Conservation (phyloP, 116 monocot genomes). For the Trichopus zeylanicus region DNA sequence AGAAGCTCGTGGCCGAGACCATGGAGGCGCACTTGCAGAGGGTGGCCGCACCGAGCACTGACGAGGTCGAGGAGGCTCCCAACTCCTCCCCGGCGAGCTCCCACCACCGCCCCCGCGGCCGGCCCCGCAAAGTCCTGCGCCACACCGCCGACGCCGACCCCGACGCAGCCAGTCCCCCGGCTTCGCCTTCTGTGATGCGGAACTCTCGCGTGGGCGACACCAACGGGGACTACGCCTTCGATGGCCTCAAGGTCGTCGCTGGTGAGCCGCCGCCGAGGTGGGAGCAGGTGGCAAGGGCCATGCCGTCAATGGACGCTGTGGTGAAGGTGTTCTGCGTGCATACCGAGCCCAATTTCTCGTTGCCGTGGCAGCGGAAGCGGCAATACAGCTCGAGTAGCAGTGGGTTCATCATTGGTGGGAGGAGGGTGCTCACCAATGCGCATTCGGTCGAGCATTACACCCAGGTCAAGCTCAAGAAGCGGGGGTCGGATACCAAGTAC, state of each 20-base stretch:
- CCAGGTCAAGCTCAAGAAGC: conserved; percentile 95
- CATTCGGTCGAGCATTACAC: conserved; percentile 95
- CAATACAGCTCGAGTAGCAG: conserved; percentile 93
- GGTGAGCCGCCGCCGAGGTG: conserved; percentile 25
- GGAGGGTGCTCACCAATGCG: conserved; percentile 88
- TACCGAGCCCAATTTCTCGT: conserved; percentile 93
- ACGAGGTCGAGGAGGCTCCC: conserved; percentile 8
- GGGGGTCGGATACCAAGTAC: conserved; percentile 92
- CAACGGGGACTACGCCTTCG: conserved; percentile 10
- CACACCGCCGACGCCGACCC: not conserved
- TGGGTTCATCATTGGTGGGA: conserved; percentile 66
- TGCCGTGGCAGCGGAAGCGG: conserved; percentile 94
- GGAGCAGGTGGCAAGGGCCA: conserved; percentile 47
- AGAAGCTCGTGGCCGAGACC: conserved; percentile 16
- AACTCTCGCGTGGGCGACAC: conserved; percentile 2
- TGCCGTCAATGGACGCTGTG: conserved; percentile 83
- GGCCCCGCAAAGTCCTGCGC: conserved; percentile 20
- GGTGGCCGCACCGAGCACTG: too few species aligned
- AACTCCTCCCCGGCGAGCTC: conserved; percentile 12
- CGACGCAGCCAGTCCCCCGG: not conserved
- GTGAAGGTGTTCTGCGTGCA: conserved; percentile 96
- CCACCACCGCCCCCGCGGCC: conserved; percentile 14
- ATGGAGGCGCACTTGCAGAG: too few species aligned
- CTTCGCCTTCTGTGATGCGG: conserved; percentile 1
- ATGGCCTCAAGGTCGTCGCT: not conserved